Conservation (phyloP, 1,139 yeast species). For the Kazachstania sp. region DNA sequence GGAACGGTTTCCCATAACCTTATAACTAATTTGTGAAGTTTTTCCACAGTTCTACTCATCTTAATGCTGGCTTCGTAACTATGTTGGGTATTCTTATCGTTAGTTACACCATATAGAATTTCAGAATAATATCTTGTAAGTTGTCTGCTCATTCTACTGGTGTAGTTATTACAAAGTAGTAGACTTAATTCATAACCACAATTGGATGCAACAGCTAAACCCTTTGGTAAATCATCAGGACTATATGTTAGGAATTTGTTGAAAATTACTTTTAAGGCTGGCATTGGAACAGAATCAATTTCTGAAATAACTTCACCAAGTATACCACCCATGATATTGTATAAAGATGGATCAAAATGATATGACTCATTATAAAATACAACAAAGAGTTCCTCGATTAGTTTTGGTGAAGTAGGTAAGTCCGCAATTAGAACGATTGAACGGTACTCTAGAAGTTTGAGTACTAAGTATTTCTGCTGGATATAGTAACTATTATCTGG, state of each 20-base stretch:
- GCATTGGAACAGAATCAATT: conserved; percentile 56
- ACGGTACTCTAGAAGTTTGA: conserved; percentile 66
- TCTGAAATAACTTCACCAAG: conserved; percentile 73
- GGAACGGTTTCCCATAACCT: conserved; percentile 77
- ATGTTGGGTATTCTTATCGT: conserved; percentile 22
- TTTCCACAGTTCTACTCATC: conserved; percentile 39
- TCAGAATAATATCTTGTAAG: conserved; percentile 78
- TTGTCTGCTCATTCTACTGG: conserved; percentile 69
- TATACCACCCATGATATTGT: conserved; percentile 56
- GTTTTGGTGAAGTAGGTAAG: conserved; percentile 50
- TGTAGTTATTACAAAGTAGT: conserved; percentile 58
- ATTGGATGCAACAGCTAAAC: conserved; percentile 33
- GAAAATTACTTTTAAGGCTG: conserved; percentile 54
- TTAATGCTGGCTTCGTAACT: conserved; percentile 26
- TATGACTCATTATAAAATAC: conserved; percentile 50
- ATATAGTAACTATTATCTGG: conserved; percentile 55
- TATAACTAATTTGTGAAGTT: conserved; percentile 54
- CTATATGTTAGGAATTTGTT: conserved; percentile 34
- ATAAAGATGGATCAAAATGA: conserved; percentile 37
- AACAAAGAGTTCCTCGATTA: conserved; percentile 51
- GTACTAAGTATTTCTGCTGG: conserved; percentile 60
- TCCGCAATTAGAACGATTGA: conserved; percentile 75
- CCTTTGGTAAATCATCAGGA: conserved; percentile 28
- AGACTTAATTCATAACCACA: conserved; percentile 61
- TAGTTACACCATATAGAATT: conserved; percentile 45